Evolutionary conservation across 768 basidiomycete species (phyloP), one percentile per base, ranked within the genome.

Genomic region (Termitomyces eurrhizus): DNA sequence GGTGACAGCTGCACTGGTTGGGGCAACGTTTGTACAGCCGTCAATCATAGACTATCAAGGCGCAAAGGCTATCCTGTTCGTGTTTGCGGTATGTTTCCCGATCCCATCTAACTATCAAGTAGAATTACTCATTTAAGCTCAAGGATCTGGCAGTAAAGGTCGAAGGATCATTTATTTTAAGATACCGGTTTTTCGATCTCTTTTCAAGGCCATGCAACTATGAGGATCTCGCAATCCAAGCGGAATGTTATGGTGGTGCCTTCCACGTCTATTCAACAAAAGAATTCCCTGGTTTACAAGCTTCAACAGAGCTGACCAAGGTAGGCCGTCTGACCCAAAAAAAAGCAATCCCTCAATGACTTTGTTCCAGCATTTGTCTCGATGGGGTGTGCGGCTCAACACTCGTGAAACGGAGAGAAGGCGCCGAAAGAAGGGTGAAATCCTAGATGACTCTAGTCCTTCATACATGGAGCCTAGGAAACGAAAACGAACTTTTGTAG

Each of bases 251-350:
- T 64, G 86, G 88, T 4, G 84, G 84, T 0, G 63, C 75, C 2
- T 89, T 90, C 69, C 82, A 79, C 26, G 82, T 90, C 0, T 89
- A 85, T 66, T 86, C 86, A 11, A 88, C 88, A 0, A 89, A 89
- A 65, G 83, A 87, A 59, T 89, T 89, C 62, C 87, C 88, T 4
- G 85, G 88, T 3, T 72, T 90, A 16, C 80, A 80, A 48, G 80
- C 85, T 5, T 88, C 87, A 2, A 89, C 87, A 0, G 83, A 84
- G 36, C 73, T 89, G 41, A 89, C 87, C 8, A 88, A 86, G 79
- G 88, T 86, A 26, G 26, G 73, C 63, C 12, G 24, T 39, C 46
- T 16, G 45, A 52, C 26, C 6, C 4, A 32, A 50, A 32, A 12
- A 51, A 21, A 58, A 14, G 24, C 6, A 48, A 33, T 37, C 51